A percentile compares a stretch with the other conserved stretches of the same genome.
Evolutionary conservation across 2,329 filamentous ascomycete genomes (phyloP).

Genomic region (Xylariaceae sp.): DNA sequence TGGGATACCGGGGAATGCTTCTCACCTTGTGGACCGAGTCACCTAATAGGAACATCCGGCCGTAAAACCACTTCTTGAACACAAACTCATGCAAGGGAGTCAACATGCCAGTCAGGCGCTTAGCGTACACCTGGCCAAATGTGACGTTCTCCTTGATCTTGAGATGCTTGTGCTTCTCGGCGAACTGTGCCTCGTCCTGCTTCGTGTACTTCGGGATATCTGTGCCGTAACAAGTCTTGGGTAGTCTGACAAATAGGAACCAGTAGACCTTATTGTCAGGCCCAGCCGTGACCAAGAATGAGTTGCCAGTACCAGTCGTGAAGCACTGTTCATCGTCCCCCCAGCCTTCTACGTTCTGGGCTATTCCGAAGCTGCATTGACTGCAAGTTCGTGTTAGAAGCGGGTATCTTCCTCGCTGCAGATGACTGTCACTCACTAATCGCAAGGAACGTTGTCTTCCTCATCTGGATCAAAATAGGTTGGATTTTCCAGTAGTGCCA

Average conservation of each 20-base stretch:
- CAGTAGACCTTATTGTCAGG: neutral
- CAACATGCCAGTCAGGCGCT: neutral
- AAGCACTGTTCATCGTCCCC: neutral
- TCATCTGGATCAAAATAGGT: neutral
- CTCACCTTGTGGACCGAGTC: slow-evolving; percentile 2
- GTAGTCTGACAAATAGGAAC: neutral
- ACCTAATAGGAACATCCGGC: neutral
- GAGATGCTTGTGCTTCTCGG: neutral
- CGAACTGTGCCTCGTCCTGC: neutral
- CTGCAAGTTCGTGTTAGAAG: neutral
- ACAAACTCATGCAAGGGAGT: slow-evolving; percentile 1
- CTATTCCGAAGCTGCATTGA: slow-evolving; percentile 1
- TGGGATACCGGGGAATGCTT: no score
- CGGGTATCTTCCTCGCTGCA: no score
- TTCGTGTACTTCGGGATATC: neutral
- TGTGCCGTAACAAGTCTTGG: neutral
- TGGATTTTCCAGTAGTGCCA: neutral
- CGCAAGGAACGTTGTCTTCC: neutral
- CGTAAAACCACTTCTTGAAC: neutral
- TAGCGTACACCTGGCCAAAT: neutral
- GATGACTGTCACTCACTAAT: neutral
- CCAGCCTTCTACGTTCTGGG: neutral
- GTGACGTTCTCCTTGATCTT: neutral
- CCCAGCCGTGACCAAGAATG: neutral
- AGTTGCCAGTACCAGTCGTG: neutral